Base-by-base conservation (phyloP, 257 asterid species). In the Rhazya stricta region DNA sequence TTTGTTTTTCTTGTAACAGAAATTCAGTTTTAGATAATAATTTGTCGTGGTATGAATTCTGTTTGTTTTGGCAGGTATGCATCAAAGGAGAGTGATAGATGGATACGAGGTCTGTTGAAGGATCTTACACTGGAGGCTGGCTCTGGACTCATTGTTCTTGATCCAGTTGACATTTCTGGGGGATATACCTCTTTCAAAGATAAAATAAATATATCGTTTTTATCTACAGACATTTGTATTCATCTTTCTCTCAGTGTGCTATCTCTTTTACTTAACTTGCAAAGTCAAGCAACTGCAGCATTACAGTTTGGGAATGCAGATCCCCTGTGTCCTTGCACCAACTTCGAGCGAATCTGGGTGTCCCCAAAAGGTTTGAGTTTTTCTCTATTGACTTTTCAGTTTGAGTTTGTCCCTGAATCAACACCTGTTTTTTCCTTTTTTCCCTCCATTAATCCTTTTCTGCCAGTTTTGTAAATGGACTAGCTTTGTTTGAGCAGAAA, bases 141-240 rank as follows among this genome's bases (percentile, higher is more conserved):
- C 85, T 94, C 99, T 69, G 99, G 99, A 74, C 96, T 94, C 73
- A 74, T 91, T 77, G 89, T 94, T 78, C 97, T 94, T 86, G 97
- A 94, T 86, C 98, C 98, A n/a, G 89, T 94, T 71, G 99, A 94
- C 83, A 82, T 94, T 76, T 92, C 97, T 67, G 97, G 92, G 72
- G 99, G 98, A 85, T 92, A 87, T 86, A 94, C 98, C 74, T 92
- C 97, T 21, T 91, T 89, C 77, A 94, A 92, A 86, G 99, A 92
- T 72, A 94, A 92, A 86, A 90, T 91, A 69, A 94, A 86, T 85
- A 90, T 92, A 78, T 88, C 94, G 11, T 54, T 92, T 39, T 74
- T 84, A 85, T 88, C 96, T 70, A 84, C 96, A 12, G 99, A 94
- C 85, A 87, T 94, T 85, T 94, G 84, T 83, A 85, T 89, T 72